Evolutionary conservation across 768 basidiomycete genomes (phyloP), one percentile per base, ranked within the genome.

Genomic region (Galerina marginata): DNA sequence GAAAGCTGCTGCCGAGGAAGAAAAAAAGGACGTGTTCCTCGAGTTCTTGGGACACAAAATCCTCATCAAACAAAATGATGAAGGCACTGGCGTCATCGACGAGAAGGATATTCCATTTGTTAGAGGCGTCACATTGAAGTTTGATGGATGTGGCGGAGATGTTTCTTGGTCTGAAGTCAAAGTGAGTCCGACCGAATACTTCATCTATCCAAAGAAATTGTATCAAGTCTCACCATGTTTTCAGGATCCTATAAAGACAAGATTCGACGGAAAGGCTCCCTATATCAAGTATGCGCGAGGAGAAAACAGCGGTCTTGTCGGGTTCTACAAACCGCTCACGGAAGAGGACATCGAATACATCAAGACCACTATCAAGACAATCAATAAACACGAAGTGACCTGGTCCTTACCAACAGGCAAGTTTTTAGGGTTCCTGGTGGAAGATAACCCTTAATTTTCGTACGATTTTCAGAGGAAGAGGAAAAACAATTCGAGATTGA

Each of bases 31-130:
- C 50, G 77, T 92, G 1, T 86, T 81, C 60, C 82, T 93, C 52
- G 87, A 93, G 64, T 91, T 91, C 72, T 81, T 93, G 75, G 91
- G 91, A 9, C 80, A 76, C 47, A 88, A 86, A 60, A 72, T 93
- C 53, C 82, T 83, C 54, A 87, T 92, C 55, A 78, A 85, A 54
- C 76, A 84, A 44, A 86, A 87, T 54, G 83, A 85, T 47, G 84
- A 82, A 40, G 88, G 84, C 1, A 81, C 83, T 53, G 89, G 89
- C 6, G 81, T 77, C 54, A 88, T 91, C 65, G 85, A 85, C 42
- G 81, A 87, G 60, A 86, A 78, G 45, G 83, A 84, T 45, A 77
- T 86, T 25, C 83, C 84, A n/a, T 81, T 78, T 64, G 78, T 83
- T 20, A 80, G 76, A 63, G 82, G 83, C 11, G 82, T 83, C 9